Percentiles rank a stretch among this genome's conserved stretches.
These are phyloP conservation scores for Verbascum thapsus DNA, from an alignment of 257 asterid species.

Conservation along the genomic window DNA sequence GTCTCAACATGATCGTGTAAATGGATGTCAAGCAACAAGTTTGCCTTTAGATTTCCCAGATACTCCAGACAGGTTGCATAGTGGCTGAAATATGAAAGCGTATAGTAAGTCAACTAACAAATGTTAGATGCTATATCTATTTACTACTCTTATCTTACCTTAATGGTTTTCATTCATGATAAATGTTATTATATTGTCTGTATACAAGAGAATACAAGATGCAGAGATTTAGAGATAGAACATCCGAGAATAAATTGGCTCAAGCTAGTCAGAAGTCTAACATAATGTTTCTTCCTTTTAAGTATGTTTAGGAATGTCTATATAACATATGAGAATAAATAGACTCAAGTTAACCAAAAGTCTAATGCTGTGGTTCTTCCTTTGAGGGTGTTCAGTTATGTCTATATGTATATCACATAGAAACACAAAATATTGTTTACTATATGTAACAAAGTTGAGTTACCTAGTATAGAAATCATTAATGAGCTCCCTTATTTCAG, in stretches of 20 bases:
- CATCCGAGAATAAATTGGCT: background rate
- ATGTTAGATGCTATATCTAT: background rate
- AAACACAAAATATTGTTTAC: no score
- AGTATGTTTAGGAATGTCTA: background rate
- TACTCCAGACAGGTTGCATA: slow-evolving; percentile 94
- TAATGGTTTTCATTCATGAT: background rate
- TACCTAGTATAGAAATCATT: slow-evolving; percentile 96
- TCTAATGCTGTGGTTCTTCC: slow-evolving; percentile 9
- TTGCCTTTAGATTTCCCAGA: slow-evolving; percentile 82
- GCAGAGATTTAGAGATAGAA: background rate
- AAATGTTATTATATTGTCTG: background rate
- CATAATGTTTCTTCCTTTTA: background rate
- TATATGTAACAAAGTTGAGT: slow-evolving; percentile 11
- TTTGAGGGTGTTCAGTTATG: background rate
- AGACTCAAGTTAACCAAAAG: slow-evolving; percentile 2
- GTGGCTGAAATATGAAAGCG: slow-evolving; percentile 56
- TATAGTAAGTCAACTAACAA: slow-evolving; percentile 13
- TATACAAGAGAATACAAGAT: background rate
- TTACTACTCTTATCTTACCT: background rate
- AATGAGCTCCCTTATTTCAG: slow-evolving; percentile 92
- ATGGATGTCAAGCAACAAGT: slow-evolving; percentile 89
- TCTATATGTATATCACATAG: background rate
- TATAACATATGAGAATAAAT: background rate
- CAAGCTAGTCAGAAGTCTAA: background rate
- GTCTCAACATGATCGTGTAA: slow-evolving; percentile 92